Base-by-base conservation (phyloP, 139 green algal species). In the Chlamydomonas urium region DNA sequence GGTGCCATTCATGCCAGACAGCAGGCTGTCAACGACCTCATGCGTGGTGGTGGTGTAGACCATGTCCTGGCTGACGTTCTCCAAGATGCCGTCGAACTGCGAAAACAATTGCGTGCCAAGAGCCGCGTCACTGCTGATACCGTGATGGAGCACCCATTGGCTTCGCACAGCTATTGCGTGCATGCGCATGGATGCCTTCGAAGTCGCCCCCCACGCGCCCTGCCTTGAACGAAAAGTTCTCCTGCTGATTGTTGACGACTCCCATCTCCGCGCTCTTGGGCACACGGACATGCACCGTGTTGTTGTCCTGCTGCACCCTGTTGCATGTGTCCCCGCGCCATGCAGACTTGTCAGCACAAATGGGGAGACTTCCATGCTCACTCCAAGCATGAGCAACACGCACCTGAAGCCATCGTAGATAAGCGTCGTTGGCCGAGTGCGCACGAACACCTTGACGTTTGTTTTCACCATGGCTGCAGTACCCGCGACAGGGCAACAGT, bases 81-180 rank as follows among this genome's bases (percentile, higher is more conserved):
- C 79, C 2, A 93, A 75, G 47, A 92, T 75, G 24, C 81, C 79
- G 67, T 94, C 89, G 75, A 86, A 90, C 87, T 75, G 65, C 33
- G 58, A 8, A 50, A 50, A 50, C 42, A 8, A 14, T 50, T 14
- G 42, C 23, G 26, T 36, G 47, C 66, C 23, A 37, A 47, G 23
- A 45, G 28, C 56, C 38, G 38, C 36, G 32, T 58, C 57, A 65
- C 14, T 53, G 10, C 26, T 48, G 23, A 35, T 21, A 4, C 10
- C 8, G 17, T 14, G 10, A 29, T n/a, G n/a, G n/a, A n/a, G n/a
- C n/a, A n/a, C n/a, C 6, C 71, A 65, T 24, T 47, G 59, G 33
- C 29, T 65, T 36, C 47, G 47, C 23, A 57, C 48, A 62, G 6
- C 17, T 24, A 28, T 72, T 53, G 35, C 1, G 38, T n/a, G n/a